These are phyloP conservation scores for Sporothrix phasma DNA, from an alignment of 2,329 filamentous ascomycete genomes.

Conservation along the genomic window DNA sequence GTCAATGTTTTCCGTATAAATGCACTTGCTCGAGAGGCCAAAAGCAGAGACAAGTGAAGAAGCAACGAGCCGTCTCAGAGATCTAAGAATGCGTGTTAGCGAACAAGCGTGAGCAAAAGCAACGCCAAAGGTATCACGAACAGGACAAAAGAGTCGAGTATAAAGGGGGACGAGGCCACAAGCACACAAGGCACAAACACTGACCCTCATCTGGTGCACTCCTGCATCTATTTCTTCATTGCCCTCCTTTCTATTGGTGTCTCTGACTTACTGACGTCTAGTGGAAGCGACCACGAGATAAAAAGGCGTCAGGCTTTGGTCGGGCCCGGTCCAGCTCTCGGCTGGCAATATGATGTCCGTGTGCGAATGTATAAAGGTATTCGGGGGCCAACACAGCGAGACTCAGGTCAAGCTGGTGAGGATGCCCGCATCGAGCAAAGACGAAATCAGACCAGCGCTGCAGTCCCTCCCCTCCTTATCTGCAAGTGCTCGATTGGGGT, in stretches of 20 bases:
- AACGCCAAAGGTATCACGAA: not conserved
- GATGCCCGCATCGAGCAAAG: not conserved
- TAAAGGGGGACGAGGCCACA: not conserved
- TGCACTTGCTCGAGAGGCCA: not conserved
- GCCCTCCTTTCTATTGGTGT: not conserved
- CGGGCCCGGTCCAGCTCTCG: not conserved
- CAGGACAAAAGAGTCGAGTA: not conserved
- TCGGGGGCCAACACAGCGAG: not conserved
- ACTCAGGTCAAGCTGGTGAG: not conserved
- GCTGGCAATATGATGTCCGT: not conserved
- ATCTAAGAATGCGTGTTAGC: not conserved
- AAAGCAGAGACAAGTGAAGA: not conserved
- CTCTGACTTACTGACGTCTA: not conserved
- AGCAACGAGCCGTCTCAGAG: not conserved
- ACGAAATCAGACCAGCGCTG: not conserved
- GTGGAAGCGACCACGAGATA: not conserved
- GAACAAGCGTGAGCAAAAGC: not conserved
- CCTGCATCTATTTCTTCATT: not conserved
- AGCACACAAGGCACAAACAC: not conserved
- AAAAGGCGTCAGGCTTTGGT: not conserved
- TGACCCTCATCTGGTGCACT: not conserved
- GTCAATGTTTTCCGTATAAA: not conserved
- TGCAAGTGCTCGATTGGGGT: not conserved
- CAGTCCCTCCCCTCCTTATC: slow-evolving; percentile 10
- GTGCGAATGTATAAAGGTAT: not conserved